Evolutionary conservation across 352 stramenopile genomes (phyloP), one percentile per base, ranked within the genome.

Genomic region (Halophytophthora batemanensis): DNA sequence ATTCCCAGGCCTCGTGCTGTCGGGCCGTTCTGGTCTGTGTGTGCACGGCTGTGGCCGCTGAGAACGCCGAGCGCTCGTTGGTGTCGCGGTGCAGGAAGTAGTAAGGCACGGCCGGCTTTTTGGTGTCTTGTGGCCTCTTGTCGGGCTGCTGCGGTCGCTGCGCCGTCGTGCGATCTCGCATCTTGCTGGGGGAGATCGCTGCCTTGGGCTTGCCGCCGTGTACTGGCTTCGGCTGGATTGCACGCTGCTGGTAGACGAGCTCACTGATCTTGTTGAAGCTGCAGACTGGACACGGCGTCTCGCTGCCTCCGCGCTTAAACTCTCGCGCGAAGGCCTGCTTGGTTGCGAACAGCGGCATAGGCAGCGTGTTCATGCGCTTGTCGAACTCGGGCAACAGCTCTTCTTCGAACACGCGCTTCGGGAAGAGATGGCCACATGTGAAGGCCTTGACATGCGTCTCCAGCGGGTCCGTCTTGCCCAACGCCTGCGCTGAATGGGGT

Each of bases 391-490:
- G 68, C 15, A 93, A 40, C 12, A 95, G 70, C 31, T 95, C 84
- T 49, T 95, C 84, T 43, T 95, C 82, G 40, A 90, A 93, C 40
- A 95, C 69, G 25, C 84, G 80, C 66, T 92, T 92, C 10, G 84
- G 80, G 48, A 90, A 95, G 17, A 90, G 56, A 46, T 95, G 84
- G 12, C 78, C 76, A 33, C 84, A 95, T 12, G 82, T 87, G 49
- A 95, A 95, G 2, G 71, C 84, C 61, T 92, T 90, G 15, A 86
- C 82, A 51, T 95, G 84, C 13, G 84, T 95, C 53, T 95, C 84
- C 7, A 95, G 64, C 21, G 84, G 84, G 21, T 95, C 84, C 31
- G 77, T 90, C 49, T 90, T 90, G 38, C 84, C 84, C 18, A 95
- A 61, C 12, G 70, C 62, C 39, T 80, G 69, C 6, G 82, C 74